Evolutionary conservation across 257 asterid genomes (phyloP).

Genomic region (Rauvolfia tetraphylla): DNA sequence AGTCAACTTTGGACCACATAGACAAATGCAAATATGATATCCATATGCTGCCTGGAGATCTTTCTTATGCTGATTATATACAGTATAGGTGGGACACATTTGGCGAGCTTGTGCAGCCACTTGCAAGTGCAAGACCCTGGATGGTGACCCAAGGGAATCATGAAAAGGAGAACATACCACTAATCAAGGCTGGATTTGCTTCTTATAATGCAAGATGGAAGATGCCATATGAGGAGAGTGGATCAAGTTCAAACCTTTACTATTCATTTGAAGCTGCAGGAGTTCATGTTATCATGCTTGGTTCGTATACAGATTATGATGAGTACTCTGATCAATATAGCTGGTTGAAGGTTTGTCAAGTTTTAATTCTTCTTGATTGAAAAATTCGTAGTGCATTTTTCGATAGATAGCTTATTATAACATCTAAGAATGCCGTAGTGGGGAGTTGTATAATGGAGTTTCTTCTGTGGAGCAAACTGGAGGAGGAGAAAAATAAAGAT

Average conservation of each 20-base stretch:
- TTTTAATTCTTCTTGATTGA: slow-evolving; percentile 1
- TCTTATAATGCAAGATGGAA: slow-evolving; percentile 93
- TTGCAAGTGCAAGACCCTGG: slow-evolving; percentile 96
- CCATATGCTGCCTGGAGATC: slow-evolving; percentile 90
- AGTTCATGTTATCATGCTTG: slow-evolving; percentile 82
- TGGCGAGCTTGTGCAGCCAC: slow-evolving; percentile 89
- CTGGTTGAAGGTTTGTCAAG: slow-evolving; percentile 76
- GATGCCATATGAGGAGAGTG: slow-evolving; percentile 91
- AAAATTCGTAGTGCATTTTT: neutral
- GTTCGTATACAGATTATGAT: slow-evolving; percentile 67
- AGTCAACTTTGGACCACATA: slow-evolving; percentile 75
- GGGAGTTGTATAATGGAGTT: neutral
- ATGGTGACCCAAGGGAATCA: slow-evolving; percentile 99
- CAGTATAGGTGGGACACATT: slow-evolving; percentile 89
- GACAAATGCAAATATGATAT: slow-evolving; percentile 60
- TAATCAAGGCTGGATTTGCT: slow-evolving; percentile 46
- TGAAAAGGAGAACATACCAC: slow-evolving; percentile 65
- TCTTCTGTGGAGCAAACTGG: neutral
- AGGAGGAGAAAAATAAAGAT: neutral
- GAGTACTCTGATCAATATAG: slow-evolving; percentile 60
- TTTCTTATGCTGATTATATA: slow-evolving; percentile 83
- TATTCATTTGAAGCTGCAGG: slow-evolving; percentile 94
- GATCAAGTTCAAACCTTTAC: slow-evolving; percentile 69
- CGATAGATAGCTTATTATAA: neutral
- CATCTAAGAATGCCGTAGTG: neutral